Conservation (phyloP, 805 yeast species). For the Candida andamanensis region DNA sequence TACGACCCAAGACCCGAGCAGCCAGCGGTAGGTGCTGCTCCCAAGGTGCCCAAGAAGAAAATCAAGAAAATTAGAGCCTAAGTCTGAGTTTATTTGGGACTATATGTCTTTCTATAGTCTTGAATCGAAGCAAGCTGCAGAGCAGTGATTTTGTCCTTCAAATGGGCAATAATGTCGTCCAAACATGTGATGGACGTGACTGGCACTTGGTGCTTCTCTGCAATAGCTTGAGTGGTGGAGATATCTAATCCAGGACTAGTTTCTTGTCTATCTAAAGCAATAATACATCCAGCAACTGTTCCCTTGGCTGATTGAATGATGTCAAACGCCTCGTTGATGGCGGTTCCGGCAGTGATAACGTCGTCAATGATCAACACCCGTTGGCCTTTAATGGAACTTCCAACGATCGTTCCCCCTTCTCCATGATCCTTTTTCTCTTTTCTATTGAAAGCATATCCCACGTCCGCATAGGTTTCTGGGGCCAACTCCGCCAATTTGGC, state of each 20-base stretch:
- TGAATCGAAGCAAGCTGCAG: conserved; percentile 56
- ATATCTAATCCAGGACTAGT: conserved; percentile 59
- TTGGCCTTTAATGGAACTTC: conserved; percentile 67
- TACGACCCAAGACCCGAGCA: conserved; percentile 52
- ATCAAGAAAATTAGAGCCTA: conserved; percentile 57
- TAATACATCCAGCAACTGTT: conserved; percentile 72
- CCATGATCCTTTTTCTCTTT: conserved; percentile 97
- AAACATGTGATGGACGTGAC: conserved; percentile 77
- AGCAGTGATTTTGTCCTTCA: conserved; percentile 50
- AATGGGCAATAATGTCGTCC: conserved; percentile 63
- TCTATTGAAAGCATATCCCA: conserved; percentile 92
- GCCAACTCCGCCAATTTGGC: conserved; percentile 90
- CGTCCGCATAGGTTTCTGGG: conserved; percentile 64
- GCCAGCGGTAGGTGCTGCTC: conserved; percentile 30
- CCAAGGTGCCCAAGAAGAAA: conserved; percentile 50
- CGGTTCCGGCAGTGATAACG: conserved; percentile 98
- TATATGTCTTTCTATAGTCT: conserved; percentile 50
- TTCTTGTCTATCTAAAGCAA: conserved; percentile 95
- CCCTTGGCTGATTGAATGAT: conserved; percentile 72
- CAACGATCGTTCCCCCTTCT: conserved; percentile 95
- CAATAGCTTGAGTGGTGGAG: conserved; percentile 80
- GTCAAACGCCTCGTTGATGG: conserved; percentile 87
- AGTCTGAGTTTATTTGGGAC: conserved; percentile 28
- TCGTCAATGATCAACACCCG: conserved; percentile 86
- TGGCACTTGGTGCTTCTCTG: conserved; percentile 70